These are phyloP conservation scores for Dorcoceras hygrometricum DNA, from an alignment of 257 asterid species.

Conservation along the genomic window DNA sequence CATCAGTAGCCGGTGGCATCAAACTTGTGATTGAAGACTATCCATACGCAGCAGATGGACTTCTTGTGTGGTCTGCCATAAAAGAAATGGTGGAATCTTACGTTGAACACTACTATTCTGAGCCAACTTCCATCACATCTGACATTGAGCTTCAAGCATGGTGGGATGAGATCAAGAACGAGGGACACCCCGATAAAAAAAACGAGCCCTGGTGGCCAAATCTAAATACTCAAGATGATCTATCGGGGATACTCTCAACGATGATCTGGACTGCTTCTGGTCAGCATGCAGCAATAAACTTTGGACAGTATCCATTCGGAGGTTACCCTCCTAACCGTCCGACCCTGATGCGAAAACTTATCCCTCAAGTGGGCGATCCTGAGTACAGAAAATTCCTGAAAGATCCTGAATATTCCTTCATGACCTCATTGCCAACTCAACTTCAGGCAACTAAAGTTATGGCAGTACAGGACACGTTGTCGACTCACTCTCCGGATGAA, in stretches of 20 bases:
- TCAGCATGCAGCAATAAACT: slow-evolving; percentile 94
- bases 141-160: slow-evolving; percentile 83
- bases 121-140: slow-evolving; percentile 49
- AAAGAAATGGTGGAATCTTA: slow-evolving; percentile 75
- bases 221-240: slow-evolving; percentile 63
- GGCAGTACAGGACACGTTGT: slow-evolving; percentile 91
- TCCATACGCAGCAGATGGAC: slow-evolving; percentile 92
- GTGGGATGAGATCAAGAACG: slow-evolving; percentile 85
- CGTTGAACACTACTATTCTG: slow-evolving; percentile 65
- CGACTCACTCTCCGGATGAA: slow-evolving; percentile 86
- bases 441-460: slow-evolving; percentile 91
- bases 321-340: slow-evolving; percentile 92
- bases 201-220: slow-evolving; percentile 91
- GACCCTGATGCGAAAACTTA: slow-evolving; percentile 68
- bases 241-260: slow-evolving; percentile 57
- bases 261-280: slow-evolving; percentile 93
- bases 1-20: slow-evolving; percentile 65
- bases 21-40: slow-evolving; percentile 83
- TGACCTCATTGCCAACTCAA: slow-evolving; percentile 84
- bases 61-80: slow-evolving; percentile 81
- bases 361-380: slow-evolving; percentile 51
- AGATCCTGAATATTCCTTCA: slow-evolving; percentile 63
- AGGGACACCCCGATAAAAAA: slow-evolving; percentile 68
- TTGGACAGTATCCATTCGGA: slow-evolving; percentile 90
- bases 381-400: slow-evolving; percentile 59